A percentile compares a stretch with the other conserved stretches of the same genome.
Evolutionary conservation across 306 rosid genomes (phyloP).

Genomic region (Acacia crassicarpa): DNA sequence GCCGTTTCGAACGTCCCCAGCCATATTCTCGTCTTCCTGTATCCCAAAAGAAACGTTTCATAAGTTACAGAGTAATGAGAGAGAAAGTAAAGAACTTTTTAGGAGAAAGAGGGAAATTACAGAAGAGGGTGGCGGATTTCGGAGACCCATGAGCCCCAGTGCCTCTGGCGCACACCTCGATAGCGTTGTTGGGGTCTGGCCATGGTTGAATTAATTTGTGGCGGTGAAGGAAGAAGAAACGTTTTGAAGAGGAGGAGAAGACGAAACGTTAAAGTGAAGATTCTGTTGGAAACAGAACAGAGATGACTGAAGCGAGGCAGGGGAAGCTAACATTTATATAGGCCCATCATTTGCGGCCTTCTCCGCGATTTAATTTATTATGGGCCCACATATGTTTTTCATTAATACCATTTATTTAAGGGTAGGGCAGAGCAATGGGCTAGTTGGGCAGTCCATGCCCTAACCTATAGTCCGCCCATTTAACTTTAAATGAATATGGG

Average conservation of each 20-base stretch:
- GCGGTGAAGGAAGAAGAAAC: not conserved
- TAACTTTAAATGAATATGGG: too few species aligned
- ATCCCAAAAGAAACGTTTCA: not conserved
- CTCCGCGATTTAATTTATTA: slow-evolving; percentile 18
- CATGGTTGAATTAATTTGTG: slow-evolving; percentile 37
- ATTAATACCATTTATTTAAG: not conserved
- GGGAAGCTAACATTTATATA: slow-evolving; percentile 25
- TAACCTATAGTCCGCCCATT: too few species aligned
- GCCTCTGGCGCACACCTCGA: slow-evolving; percentile 82
- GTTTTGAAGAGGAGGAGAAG: not conserved
- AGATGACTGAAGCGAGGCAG: slow-evolving; percentile 29
- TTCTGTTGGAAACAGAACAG: slow-evolving; percentile 24
- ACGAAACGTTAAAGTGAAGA: slow-evolving; percentile 36
- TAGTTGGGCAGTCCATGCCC: too few species aligned
- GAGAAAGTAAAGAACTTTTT: not conserved
- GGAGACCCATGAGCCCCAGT: slow-evolving; percentile 99
- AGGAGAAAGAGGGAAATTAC: slow-evolving; percentile 37
- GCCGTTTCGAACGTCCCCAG: slow-evolving; percentile 87
- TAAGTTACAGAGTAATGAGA: not conserved
- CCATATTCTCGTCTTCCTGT: slow-evolving; percentile 87
- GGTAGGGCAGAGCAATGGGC: too few species aligned
- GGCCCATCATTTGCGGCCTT: slow-evolving; percentile 22
- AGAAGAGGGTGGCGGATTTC: slow-evolving; percentile 72
- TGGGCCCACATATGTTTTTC: slow-evolving; percentile 27
- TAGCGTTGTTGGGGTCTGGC: slow-evolving; percentile 82